These are phyloP conservation scores for Zymoseptoria passerinii DNA, from an alignment of 2,329 filamentous ascomycete genomes.

Conservation along the genomic window DNA sequence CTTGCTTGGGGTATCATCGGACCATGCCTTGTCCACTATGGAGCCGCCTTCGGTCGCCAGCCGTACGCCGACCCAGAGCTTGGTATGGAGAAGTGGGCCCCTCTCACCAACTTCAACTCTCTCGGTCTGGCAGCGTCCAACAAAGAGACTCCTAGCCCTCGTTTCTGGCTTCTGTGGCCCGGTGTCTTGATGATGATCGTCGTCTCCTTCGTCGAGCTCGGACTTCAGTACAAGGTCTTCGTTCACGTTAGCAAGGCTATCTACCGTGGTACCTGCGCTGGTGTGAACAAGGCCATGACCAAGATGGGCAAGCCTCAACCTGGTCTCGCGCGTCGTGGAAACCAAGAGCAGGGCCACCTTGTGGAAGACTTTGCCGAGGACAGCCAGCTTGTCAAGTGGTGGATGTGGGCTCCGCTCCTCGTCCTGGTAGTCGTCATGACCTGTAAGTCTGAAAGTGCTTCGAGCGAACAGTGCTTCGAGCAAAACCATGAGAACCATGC, in stretches of 20 bases:
- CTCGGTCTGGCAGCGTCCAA: conserved; percentile 30
- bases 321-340: conserved; percentile 38
- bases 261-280: conserved; percentile 39
- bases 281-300: conserved; percentile 33
- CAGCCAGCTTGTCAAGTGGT: conserved; percentile 44
- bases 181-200: conserved; percentile 45
- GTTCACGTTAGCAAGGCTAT: conserved; percentile 42
- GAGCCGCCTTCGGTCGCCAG: conserved; percentile 38
- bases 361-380: conserved; percentile 44
- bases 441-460: no score
- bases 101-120: conserved; percentile 34
- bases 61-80: conserved; percentile 7
- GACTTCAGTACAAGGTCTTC: conserved; percentile 33
- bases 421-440: conserved; percentile 41
- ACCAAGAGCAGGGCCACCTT: conserved; percentile 32
- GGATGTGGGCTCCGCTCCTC: conserved; percentile 46
- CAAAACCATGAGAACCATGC: neutral
- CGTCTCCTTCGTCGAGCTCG: conserved; percentile 39
- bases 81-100: conserved; percentile 33
- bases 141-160: conserved; percentile 39
- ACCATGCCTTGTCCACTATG: conserved; percentile 47
- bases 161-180: conserved; percentile 48
- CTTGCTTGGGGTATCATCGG: conserved; percentile 52
- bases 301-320: conserved; percentile 37
- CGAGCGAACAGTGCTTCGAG: no score